Evolutionary conservation across 768 basidiomycete species (phyloP).

Genomic region (Suillus sp.): DNA sequence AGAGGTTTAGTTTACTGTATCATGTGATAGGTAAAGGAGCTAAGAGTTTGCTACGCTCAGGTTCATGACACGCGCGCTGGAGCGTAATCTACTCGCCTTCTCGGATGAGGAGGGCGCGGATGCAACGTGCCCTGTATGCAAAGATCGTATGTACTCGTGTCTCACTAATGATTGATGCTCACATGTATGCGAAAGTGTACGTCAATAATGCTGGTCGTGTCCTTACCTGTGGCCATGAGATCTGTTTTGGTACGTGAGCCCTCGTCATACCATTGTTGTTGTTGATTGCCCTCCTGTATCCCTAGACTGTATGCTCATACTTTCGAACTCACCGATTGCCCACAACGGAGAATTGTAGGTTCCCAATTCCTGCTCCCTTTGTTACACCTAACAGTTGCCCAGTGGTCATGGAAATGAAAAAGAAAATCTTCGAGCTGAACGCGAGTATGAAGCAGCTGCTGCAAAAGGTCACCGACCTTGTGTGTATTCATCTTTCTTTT

Average conservation of each 20-base stretch:
- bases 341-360: conserved; percentile 65
- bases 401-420: conserved; percentile 60
- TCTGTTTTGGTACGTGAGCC: conserved; percentile 54
- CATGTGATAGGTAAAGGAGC: neutral
- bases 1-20: conserved; percentile 27
- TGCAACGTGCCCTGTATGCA: conserved; percentile 63
- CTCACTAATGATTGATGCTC: neutral
- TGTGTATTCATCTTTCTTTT: conserved; percentile 29
- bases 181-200: conserved; percentile 40
- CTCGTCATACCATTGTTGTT: neutral
- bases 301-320: conserved; percentile 57
- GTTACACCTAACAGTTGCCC: conserved; percentile 9
- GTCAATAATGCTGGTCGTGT: conserved; percentile 55
- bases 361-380: neutral
- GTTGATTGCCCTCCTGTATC: neutral
- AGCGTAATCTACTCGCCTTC: conserved; percentile 45
- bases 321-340: conserved; percentile 51
- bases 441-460: conserved; percentile 55
- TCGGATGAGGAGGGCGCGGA: conserved; percentile 50
- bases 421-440: conserved; percentile 56
- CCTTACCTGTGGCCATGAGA: conserved; percentile 66
- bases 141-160: conserved; percentile 49
- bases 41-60: conserved; percentile 23
- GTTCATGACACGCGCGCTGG: conserved; percentile 51
- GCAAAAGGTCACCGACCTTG: conserved; percentile 63